phyloP scores from a whole-genome alignment of 1,284 basidiomycete species.

The Cerioporus squamosus region DNA sequence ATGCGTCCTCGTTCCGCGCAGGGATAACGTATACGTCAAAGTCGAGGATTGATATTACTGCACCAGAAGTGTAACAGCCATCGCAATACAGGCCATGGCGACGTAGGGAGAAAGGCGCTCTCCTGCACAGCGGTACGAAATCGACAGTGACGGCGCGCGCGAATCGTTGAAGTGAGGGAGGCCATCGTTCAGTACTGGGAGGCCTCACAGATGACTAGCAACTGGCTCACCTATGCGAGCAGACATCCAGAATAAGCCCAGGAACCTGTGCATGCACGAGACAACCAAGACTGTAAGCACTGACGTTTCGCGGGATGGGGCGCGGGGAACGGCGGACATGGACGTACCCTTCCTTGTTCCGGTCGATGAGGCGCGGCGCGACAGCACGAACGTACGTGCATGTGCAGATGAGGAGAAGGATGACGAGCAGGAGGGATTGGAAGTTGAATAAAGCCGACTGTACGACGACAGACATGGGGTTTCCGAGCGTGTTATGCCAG shows the following conservation, averaged over 20 bases:
- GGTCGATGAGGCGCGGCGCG: slow-evolving; percentile 88
- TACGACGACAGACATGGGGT: background rate
- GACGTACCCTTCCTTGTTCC: slow-evolving; percentile 92
- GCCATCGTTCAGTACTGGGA: too few species aligned
- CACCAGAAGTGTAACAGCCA: slow-evolving; percentile 43
- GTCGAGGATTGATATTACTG: slow-evolving; percentile 22
- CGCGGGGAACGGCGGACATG: background rate
- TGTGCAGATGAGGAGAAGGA: slow-evolving; percentile 94
- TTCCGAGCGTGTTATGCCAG: background rate
- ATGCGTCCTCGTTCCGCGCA: too few species aligned
- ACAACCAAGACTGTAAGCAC: background rate
- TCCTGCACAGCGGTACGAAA: slow-evolving; percentile 39
- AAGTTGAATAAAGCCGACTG: slow-evolving; percentile 99
- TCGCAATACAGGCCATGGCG: slow-evolving; percentile 61
- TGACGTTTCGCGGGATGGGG: background rate
- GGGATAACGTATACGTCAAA: too few species aligned
- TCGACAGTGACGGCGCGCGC: too few species aligned
- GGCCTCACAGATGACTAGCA: background rate
- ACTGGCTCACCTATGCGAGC: slow-evolving; percentile 81
- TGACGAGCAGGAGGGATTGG: slow-evolving; percentile 91
- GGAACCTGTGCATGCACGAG: slow-evolving; percentile 57
- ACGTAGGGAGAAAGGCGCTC: slow-evolving; percentile 74
- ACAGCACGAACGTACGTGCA: slow-evolving; percentile 95
- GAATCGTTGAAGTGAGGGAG: too few species aligned
- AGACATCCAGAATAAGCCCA: slow-evolving; percentile 92